phyloP scores from a whole-genome alignment of 495 filamentous ascomycete species.

The Peziza echinospora region DNA sequence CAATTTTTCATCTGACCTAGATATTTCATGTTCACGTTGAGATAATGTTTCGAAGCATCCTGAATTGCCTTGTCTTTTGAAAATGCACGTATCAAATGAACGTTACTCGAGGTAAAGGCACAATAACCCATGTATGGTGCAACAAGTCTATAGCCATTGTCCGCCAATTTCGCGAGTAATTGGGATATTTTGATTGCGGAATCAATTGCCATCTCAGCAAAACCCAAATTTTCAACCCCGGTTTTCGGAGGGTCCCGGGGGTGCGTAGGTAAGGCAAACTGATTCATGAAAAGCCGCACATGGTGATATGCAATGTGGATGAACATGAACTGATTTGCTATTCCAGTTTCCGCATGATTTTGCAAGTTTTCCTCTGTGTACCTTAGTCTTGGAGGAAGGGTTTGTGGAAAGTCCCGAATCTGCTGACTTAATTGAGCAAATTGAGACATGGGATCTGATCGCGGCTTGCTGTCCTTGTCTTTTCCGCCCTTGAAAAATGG shows the following conservation, averaged over 20 bases:
- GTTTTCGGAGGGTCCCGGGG: slow-evolving; percentile 59
- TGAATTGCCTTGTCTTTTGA: slow-evolving; percentile 57
- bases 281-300: slow-evolving; percentile 71
- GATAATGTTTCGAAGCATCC: slow-evolving; percentile 56
- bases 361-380: slow-evolving; percentile 71
- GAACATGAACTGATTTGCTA: slow-evolving; percentile 87
- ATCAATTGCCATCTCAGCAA: slow-evolving; percentile 47
- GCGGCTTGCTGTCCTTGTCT: slow-evolving; percentile 47
- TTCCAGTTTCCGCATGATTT: slow-evolving; percentile 57
- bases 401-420: slow-evolving; percentile 43
- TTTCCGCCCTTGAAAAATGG: slow-evolving; percentile 39
- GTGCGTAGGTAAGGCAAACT: slow-evolving; percentile 58
- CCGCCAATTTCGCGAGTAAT: slow-evolving; percentile 56
- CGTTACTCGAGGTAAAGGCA: slow-evolving; percentile 75
- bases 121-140: slow-evolving; percentile 91
- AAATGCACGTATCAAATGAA: slow-evolving; percentile 83
- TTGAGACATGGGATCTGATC: slow-evolving; percentile 64
- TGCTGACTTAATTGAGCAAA: slow-evolving; percentile 50
- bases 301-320: slow-evolving; percentile 78
- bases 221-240: slow-evolving; percentile 26
- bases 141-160: slow-evolving; percentile 42
- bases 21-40: slow-evolving; percentile 77
- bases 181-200: slow-evolving; percentile 80
- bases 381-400: slow-evolving; percentile 44
- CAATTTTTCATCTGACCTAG: slow-evolving; percentile 85